Percentiles rank a stretch among this genome's conserved stretches.
Evolutionary conservation across 1,284 basidiomycete species (phyloP).

Genomic region (Papiliotrema nemorosa): DNA sequence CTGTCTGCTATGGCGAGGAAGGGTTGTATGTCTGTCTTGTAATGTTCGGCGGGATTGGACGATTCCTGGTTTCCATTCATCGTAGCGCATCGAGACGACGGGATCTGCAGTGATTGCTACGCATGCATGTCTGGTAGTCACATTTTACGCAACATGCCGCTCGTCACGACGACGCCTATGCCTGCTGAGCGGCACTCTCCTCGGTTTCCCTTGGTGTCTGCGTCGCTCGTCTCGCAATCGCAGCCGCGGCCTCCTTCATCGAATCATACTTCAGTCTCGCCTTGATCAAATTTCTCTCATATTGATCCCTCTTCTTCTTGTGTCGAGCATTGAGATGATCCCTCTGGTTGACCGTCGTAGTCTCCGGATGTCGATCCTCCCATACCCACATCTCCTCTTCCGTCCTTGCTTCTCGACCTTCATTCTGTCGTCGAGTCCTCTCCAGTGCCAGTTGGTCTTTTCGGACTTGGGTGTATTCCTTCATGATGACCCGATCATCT

Average conservation of each 20-base stretch:
- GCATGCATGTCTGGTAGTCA: not conserved
- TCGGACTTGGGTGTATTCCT: constrained; percentile 4
- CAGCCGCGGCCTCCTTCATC: constrained; percentile 2
- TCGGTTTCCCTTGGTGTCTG: not conserved
- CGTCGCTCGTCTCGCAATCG: not conserved
- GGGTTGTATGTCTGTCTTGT: not conserved
- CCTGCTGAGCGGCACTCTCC: not conserved
- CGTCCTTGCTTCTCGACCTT: constrained; percentile 10
- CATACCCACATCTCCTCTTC: constrained; percentile 27
- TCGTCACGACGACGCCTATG: not conserved
- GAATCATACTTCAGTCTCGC: not conserved
- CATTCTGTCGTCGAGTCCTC: constrained; percentile 5
- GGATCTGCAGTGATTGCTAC: not conserved
- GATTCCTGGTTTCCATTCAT: no score
- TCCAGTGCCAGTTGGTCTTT: not conserved
- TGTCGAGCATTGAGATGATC: constrained; percentile 33
- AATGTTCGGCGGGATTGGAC: no score
- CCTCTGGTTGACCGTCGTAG: constrained; percentile 33
- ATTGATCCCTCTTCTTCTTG: constrained; percentile 16
- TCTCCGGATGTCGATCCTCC: constrained; percentile 24
- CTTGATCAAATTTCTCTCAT: constrained; percentile 20
- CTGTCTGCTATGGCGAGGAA: no score
- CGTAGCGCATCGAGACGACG: no score
- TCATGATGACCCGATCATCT: constrained; percentile 4
- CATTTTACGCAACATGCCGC: not conserved